Percentiles rank a stretch among this genome's conserved stretches.
These are phyloP conservation scores for Yarrowia sp. DNA, from an alignment of 805 yeast species.

Conservation along the genomic window DNA sequence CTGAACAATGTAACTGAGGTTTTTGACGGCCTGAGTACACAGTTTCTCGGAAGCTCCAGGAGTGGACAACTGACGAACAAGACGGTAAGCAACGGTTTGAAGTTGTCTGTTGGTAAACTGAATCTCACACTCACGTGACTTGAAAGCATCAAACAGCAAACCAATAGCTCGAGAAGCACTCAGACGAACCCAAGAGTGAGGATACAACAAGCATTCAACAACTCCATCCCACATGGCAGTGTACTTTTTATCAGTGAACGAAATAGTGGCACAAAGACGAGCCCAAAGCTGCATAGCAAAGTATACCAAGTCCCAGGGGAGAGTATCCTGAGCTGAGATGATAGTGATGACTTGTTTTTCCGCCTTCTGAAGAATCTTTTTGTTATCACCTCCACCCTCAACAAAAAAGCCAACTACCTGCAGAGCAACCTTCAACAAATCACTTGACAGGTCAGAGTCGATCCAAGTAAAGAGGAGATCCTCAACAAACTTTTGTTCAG, in stretches of 20 bases:
- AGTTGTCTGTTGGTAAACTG: conserved; percentile 46
- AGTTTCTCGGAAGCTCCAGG: conserved; percentile 65
- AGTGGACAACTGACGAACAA: conserved; percentile 78
- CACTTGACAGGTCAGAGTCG: conserved; percentile 43
- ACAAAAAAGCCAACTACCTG: conserved; percentile 65
- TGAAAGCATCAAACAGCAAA: conserved; percentile 45
- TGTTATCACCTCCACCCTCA: conserved; percentile 47
- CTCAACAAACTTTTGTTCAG: conserved; percentile 41
- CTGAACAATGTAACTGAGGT: conserved; percentile 58
- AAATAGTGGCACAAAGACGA: conserved; percentile 40
- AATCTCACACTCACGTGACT: not conserved
- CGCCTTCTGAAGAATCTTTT: conserved; percentile 46
- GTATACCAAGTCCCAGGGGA: conserved; percentile 78
- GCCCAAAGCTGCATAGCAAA: conserved; percentile 54
- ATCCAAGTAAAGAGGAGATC: conserved; percentile 61
- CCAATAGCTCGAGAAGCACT: conserved; percentile 61
- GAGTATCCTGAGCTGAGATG: conserved; percentile 43
- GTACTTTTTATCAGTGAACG: conserved; percentile 37
- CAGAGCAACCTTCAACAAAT: conserved; percentile 70
- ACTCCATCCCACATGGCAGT: conserved; percentile 52
- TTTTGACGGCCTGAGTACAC: conserved; percentile 63
- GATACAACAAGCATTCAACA: conserved; percentile 62
- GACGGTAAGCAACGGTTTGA: conserved; percentile 61
- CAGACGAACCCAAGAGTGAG: conserved; percentile 89
- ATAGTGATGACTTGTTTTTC: conserved; percentile 40